phyloP scores from a whole-genome alignment of 2,329 filamentous ascomycete species.

The Phaeosphaeria sp. region DNA sequence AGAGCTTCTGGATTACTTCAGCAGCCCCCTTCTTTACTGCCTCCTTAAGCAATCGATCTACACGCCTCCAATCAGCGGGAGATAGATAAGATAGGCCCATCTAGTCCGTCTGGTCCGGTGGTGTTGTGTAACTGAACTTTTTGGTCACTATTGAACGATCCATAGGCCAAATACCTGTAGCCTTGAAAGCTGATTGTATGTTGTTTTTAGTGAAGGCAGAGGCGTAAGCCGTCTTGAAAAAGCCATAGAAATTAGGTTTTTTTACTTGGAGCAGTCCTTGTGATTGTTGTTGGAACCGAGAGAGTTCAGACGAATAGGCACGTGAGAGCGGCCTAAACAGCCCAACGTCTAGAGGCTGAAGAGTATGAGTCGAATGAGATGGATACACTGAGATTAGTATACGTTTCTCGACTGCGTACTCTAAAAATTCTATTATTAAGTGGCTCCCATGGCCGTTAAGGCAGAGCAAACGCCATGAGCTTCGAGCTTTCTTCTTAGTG shows the following conservation, averaged over 20 bases:
- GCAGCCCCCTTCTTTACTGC: neutral
- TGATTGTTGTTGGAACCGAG: conserved; percentile 1
- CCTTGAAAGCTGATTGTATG: neutral
- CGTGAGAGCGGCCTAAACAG: neutral
- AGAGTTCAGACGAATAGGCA: neutral
- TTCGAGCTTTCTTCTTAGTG: neutral
- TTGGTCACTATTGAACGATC: neutral
- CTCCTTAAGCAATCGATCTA: neutral
- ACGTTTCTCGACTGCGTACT: conserved; percentile 1
- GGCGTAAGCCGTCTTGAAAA: neutral
- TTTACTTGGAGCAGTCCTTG: neutral
- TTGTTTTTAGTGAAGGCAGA: neutral
- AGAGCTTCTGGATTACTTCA: neutral
- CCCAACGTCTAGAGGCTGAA: neutral
- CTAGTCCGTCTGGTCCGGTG: neutral
- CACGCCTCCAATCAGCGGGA: neutral
- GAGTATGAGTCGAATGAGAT: conserved; percentile 1
- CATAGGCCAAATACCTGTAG: neutral
- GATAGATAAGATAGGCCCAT: neutral
- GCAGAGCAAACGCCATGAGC: neutral
- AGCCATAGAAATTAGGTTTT: conserved; percentile 2
- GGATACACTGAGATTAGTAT: neutral
- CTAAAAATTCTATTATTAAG: neutral
- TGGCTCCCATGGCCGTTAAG: conserved; percentile 1
- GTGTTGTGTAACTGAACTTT: neutral